Conservation (phyloP, 257 asterid genomes). For the Fraxinus pennsylvanica region DNA sequence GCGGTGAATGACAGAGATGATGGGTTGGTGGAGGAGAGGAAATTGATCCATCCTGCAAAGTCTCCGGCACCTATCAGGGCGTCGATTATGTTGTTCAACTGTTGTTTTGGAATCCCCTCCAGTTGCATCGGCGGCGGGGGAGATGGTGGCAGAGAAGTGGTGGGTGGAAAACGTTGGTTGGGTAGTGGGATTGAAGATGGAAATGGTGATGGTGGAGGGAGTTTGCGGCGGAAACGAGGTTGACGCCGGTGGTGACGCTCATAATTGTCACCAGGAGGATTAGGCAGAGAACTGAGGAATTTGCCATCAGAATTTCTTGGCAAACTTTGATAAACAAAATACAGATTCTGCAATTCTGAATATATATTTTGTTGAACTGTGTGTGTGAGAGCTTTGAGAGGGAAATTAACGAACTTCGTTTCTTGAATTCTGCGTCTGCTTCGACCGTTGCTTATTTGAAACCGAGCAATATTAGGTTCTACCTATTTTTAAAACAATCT, state of each 20-base stretch:
- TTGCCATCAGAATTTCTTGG: slow-evolving; percentile 23
- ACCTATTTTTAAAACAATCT: no score
- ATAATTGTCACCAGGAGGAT: slow-evolving; percentile 24
- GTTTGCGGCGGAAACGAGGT: slow-evolving; percentile 12
- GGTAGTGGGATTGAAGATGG: slow-evolving; percentile 9
- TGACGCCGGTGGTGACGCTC: slow-evolving; percentile 24
- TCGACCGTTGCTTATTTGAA: no score
- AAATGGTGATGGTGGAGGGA: background rate
- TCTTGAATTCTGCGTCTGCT: background rate
- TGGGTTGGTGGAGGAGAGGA: no score
- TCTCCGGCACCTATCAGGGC: no score
- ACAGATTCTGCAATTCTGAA: no score
- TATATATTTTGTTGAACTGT: background rate
- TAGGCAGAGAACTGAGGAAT: slow-evolving; percentile 4
- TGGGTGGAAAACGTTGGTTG: slow-evolving; percentile 12
- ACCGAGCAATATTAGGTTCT: no score
- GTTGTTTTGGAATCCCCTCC: no score
- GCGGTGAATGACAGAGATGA: no score
- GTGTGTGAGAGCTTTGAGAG: background rate
- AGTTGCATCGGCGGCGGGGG: slow-evolving; percentile 26
- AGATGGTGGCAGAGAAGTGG: slow-evolving; percentile 26
- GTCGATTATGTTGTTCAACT: no score
- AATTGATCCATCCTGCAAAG: no score
- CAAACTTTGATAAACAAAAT: background rate
- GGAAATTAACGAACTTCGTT: background rate